Evolutionary conservation across 2,329 filamentous ascomycete genomes (phyloP), one percentile per base, ranked within the genome.

Genomic region (Penicillium sp.): DNA sequence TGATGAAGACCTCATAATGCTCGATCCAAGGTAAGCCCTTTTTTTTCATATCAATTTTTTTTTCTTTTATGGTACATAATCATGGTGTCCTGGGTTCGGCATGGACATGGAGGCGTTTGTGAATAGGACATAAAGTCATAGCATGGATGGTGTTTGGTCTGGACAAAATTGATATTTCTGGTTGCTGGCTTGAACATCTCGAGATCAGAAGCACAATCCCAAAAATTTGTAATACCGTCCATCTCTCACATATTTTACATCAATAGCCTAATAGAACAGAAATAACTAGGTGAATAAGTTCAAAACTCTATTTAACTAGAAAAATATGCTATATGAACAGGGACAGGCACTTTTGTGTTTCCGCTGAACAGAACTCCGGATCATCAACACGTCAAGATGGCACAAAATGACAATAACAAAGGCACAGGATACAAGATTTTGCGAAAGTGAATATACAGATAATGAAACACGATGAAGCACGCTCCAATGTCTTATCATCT

Each of bases 1-100:
- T 61, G 76, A 78, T 57, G 70, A 75, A 62, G 77, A 78, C 27
- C 61, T 78, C 33, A 73, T 78, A 68, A 75, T 75, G 66, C 66
- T 77, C 52, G 73, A 75, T 63, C 67, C 74, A 8, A 60, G 70
- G 55, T 74, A 62, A 71, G 42, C 47, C 49, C 37, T 25, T 33
- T 10, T 55, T 31, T 52, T 49, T 25, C 26, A 50, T 26, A 50
- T 51, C 33, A 9, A 19, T 19, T 19, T 27, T 39, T 52, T 53
- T 48, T 53, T 48, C 53, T 45, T 54, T 53, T 21, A 45, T 21
- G 33, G 53, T 62, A 62, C 43, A 59, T 57, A 53, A 23, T 21
- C 16, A 37, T 31, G 53, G 56, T 43, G 42, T 53, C 31, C 47
- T 46, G 39, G 35, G 55, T 19, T 39, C n/a, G n/a, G 35, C 35